Base-by-base conservation (phyloP, 108 stramenopile species). In the Schizochytrium sp. region DNA sequence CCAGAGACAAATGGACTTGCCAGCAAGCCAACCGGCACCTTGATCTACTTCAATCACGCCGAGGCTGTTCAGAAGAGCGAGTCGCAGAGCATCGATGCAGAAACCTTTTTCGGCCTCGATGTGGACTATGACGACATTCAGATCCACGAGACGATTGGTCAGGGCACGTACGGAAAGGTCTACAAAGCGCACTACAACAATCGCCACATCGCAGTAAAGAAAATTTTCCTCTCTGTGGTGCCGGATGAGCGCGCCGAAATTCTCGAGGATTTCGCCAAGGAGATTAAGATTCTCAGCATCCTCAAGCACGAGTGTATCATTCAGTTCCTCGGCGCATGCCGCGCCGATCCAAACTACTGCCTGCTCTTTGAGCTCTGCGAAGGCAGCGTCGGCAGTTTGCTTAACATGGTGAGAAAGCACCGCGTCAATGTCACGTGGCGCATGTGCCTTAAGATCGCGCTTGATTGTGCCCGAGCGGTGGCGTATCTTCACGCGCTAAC, bases 161-260 rank as follows among this genome's bases (percentile, higher is more conserved):
- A 72, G 14, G 88, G 88, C 12, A 89, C 88, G 18, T 89, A 72
- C 55, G 88, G 88, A 14, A 51, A 89, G 34, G 88, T 89, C 16
- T 89, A 72, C 88, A 89, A 89, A 44, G 88, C 71, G 43, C 88
- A 89, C 72, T 71, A 72, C 51, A 28, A 72, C 19, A 72, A 72
- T 3, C 43, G 72, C 14, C 44, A 72, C 5, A 48, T 72, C 43
- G 88, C 88, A 16, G 88, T 89, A 1, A 89, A 89, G 72, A 47
- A 89, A 25, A 89, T 89, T 2, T 89, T 89, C 72, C 59, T 88
- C 71, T 45, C 44, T 5, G 72, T 51, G 5, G 51, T 45, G 5
- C 47, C 88, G 4, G 72, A 89, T 28, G 88, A 89, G 51, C 44
- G 88, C 48, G 72, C 51, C 12, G 88, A 89, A 57, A 72, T 89